Conservation (phyloP, 164 flowering plant genomes). For the Euptelea pleiosperma region DNA sequence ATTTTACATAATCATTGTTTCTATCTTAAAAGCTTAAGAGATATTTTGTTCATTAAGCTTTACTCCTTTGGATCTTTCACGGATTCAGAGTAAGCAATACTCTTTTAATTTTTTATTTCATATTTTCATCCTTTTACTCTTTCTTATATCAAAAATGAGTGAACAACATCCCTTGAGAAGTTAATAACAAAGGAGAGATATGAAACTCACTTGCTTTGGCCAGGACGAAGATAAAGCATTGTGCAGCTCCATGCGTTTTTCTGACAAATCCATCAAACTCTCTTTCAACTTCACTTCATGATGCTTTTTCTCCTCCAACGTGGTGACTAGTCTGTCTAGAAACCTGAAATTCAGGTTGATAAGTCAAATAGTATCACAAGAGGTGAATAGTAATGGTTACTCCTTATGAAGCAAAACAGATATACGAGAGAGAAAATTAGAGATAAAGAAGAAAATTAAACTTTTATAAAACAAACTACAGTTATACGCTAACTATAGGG, state of each 20-base stretch:
- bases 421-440: not conserved
- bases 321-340: slow-evolving; percentile 70
- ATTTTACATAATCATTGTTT: too few species aligned
- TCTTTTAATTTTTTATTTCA: too few species aligned
- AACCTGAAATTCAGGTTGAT: slow-evolving; percentile 46
- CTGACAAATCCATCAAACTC: slow-evolving; percentile 69
- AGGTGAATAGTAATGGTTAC: not conserved
- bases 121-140: too few species aligned
- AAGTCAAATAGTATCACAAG: slow-evolving; percentile 3
- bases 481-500: too few species aligned
- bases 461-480: too few species aligned
- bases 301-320: slow-evolving; percentile 85
- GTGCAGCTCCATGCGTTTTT: slow-evolving; percentile 88
- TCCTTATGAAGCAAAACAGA: not conserved
- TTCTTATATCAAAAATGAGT: too few species aligned
- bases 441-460: too few species aligned
- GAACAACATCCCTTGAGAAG: too few species aligned
- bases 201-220: slow-evolving; percentile 80
- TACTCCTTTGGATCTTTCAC: too few species aligned
- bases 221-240: slow-evolving; percentile 81
- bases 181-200: not conserved
- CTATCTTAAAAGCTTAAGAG: too few species aligned
- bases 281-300: slow-evolving; percentile 84
- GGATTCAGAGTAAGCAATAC: too few species aligned
- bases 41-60: too few species aligned